These are phyloP conservation scores for Aureobasidium sp. DNA, from an alignment of 2,329 filamentous ascomycete genomes.

Conservation along the genomic window DNA sequence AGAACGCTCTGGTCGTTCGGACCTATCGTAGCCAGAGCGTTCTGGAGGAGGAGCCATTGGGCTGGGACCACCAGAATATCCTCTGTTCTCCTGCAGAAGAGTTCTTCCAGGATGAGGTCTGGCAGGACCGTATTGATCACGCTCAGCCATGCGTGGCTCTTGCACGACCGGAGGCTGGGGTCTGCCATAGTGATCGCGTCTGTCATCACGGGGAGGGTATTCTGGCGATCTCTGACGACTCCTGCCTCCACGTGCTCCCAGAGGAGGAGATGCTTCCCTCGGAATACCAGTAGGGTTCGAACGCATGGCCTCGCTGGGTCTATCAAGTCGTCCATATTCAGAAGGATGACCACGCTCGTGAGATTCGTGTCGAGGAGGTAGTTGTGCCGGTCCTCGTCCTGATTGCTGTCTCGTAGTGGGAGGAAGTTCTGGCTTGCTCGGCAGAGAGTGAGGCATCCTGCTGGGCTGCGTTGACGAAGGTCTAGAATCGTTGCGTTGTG, in stretches of 20 bases:
- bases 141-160: neutral
- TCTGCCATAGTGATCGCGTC: conserved; percentile 13
- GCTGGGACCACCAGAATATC: neutral
- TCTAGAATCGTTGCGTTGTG: conserved; percentile 28
- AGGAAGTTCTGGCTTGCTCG: conserved; percentile 52
- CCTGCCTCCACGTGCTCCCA: conserved; percentile 21
- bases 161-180: neutral
- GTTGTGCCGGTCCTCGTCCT: neutral
- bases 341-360: conserved; percentile 27
- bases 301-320: conserved; percentile 28
- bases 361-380: conserved; percentile 20
- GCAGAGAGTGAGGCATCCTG: conserved; percentile 36
- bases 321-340: conserved; percentile 37
- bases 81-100: conserved; percentile 8
- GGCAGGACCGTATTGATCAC: conserved; percentile 4
- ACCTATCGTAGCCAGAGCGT: neutral
- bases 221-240: conserved; percentile 33
- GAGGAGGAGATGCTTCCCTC: conserved; percentile 33
- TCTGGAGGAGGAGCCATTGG: conserved; percentile 9
- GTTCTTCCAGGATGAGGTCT: conserved; percentile 8
- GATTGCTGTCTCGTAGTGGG: conserved; percentile 36
- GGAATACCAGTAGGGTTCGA: conserved; percentile 19
- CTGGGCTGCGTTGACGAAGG: conserved; percentile 22
- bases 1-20: neutral
- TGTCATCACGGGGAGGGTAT: conserved; percentile 24